Conservation (phyloP, 352 stramenopile genomes). For the Elongisporangium prolatum region DNA sequence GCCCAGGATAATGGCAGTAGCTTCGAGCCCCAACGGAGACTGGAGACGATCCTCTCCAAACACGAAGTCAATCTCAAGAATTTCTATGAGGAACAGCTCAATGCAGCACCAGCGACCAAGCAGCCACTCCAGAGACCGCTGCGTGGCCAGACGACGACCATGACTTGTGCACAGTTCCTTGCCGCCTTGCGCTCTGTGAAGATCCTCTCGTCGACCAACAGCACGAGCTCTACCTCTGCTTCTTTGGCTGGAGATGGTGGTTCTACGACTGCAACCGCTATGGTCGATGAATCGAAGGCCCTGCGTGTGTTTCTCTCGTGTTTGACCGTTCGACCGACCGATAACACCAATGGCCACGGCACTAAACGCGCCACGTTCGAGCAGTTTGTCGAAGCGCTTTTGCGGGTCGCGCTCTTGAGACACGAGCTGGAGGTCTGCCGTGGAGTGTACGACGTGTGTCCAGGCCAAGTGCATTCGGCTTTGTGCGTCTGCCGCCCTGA, state of each 20-base stretch:
- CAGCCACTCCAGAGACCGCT: constrained; percentile 1
- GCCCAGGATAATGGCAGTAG: background rate
- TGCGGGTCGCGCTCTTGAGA: constrained; percentile 39
- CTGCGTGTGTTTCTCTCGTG: constrained; percentile 61
- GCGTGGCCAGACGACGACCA: background rate
- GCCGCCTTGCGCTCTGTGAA: constrained; percentile 19
- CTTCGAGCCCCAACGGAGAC: constrained; percentile 1
- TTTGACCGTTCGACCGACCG: constrained; percentile 23
- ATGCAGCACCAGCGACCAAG: constrained; percentile 6
- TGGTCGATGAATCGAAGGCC: constrained; percentile 43
- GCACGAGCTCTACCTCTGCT: background rate
- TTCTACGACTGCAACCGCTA: background rate
- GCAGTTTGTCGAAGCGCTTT: constrained; percentile 50
- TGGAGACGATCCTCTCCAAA: constrained; percentile 23
- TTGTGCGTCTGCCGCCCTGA: constrained; percentile 29
- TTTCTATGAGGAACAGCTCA: constrained; percentile 40
- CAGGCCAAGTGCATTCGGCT: constrained; percentile 38
- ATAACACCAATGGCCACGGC: constrained; percentile 10
- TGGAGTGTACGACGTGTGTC: constrained; percentile 50
- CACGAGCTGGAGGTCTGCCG: constrained; percentile 46
- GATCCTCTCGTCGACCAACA: constrained; percentile 14
- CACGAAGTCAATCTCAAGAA: constrained; percentile 25
- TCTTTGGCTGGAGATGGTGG: background rate
- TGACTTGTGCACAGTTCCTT: constrained; percentile 31
- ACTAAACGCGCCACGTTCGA: constrained; percentile 15